Percentiles rank a stretch among this genome's conserved stretches.
Conservation (phyloP, 495 filamentous ascomycete genomes). For the Talaromyces thailandensis region DNA sequence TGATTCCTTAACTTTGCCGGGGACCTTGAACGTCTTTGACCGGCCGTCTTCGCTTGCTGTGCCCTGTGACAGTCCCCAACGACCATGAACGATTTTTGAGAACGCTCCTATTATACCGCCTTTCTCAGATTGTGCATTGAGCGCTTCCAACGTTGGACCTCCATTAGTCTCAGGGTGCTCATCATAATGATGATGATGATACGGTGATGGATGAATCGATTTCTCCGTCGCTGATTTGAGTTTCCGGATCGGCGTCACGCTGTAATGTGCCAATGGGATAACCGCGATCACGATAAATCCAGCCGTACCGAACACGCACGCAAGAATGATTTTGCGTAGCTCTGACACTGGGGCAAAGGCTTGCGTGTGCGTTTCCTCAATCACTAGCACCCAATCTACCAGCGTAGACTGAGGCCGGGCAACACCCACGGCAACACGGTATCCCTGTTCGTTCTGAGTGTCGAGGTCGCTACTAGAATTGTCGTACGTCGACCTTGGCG, state of each 20-base stretch:
- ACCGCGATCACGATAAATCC: slow-evolving; percentile 59
- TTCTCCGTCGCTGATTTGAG: slow-evolving; percentile 70
- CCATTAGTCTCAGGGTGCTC: neutral
- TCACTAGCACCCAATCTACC: slow-evolving; percentile 70
- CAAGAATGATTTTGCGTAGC: slow-evolving; percentile 68
- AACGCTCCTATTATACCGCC: slow-evolving; percentile 25
- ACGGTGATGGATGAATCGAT: slow-evolving; percentile 50
- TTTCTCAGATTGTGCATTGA: neutral
- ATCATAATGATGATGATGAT: neutral
- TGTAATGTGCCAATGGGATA: slow-evolving; percentile 68
- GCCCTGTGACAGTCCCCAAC: slow-evolving; percentile 17
- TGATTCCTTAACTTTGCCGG: slow-evolving; percentile 65
- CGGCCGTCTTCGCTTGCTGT: slow-evolving; percentile 19
- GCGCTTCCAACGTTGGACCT: neutral
- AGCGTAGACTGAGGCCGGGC: slow-evolving; percentile 54
- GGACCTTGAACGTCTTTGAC: slow-evolving; percentile 61
- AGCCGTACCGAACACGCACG: slow-evolving; percentile 74
- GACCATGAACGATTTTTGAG: neutral
- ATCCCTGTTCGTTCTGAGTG: slow-evolving; percentile 58
- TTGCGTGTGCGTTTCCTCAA: slow-evolving; percentile 67
- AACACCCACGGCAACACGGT: slow-evolving; percentile 59
- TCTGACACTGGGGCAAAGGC: slow-evolving; percentile 66
- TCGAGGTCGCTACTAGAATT: slow-evolving; percentile 57
- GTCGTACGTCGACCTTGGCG: slow-evolving; percentile 35
- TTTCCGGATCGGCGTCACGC: slow-evolving; percentile 69